Percentiles rank a stretch among this genome's conserved stretches.
phyloP scores from a whole-genome alignment of 495 filamentous ascomycete genomes.

The Hypoxylon fragiforme region DNA sequence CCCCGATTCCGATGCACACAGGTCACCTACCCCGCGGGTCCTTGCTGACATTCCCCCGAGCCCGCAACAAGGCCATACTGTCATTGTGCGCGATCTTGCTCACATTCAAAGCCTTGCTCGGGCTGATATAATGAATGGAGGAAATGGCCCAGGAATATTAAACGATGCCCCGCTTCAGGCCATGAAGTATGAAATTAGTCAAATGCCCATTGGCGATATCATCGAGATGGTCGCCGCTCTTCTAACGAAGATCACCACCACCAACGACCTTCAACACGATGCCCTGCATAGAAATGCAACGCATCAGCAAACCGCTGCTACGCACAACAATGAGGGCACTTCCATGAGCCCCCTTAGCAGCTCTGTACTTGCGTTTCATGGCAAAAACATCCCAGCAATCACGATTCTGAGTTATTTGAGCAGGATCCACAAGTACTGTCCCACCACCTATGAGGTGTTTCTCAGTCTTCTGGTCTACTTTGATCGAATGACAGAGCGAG shows the following conservation, averaged over 20 bases:
- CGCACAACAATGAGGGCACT: constrained; percentile 60
- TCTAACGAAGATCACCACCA: constrained; percentile 95
- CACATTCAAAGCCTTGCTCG: constrained; percentile 89
- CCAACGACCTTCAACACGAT: constrained; percentile 94
- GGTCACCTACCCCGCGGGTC: constrained; percentile 25
- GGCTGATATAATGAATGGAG: constrained; percentile 64
- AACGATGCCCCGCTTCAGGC: constrained; percentile 54
- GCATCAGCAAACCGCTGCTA: constrained; percentile 51
- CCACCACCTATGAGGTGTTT: constrained; percentile 98
- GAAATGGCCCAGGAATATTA: constrained; percentile 50
- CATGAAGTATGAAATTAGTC: constrained; percentile 90
- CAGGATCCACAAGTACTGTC: constrained; percentile 98
- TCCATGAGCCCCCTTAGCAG: constrained; percentile 76
- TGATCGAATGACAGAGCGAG: constrained; percentile 96
- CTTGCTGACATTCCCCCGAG: constrained; percentile 30
- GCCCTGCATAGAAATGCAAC: constrained; percentile 52
- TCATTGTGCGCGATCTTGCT: constrained; percentile 80
- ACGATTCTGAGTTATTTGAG: constrained; percentile 95
- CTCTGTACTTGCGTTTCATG: constrained; percentile 97
- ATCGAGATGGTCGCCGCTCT: constrained; percentile 99
- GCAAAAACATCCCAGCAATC: constrained; percentile 97
- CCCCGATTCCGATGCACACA: constrained; percentile 57
- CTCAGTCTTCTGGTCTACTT: constrained; percentile 95
- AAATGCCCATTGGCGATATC: constrained; percentile 95
- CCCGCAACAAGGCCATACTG: constrained; percentile 49